Conservation (phyloP, 1,284 basidiomycete genomes). For the Acaromyces ingoldii region DNA sequence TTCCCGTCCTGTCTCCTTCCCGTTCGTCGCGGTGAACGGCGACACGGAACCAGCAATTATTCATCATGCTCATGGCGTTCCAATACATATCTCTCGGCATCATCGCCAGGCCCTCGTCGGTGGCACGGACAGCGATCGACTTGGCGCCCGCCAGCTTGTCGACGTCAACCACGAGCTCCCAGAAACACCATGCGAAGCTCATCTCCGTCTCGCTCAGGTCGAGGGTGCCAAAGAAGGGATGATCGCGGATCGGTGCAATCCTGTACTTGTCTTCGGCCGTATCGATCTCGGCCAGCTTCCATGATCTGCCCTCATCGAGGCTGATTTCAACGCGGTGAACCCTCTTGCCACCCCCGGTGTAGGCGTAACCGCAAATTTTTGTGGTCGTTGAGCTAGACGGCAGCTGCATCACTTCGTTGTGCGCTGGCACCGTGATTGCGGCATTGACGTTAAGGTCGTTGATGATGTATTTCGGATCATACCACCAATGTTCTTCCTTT, state of each 20-base stretch:
- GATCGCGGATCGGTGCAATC: conserved; percentile 42
- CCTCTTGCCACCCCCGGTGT: conserved; percentile 64
- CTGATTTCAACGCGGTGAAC: conserved; percentile 63
- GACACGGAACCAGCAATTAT: conserved; percentile 61
- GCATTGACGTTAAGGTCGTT: conserved; percentile 65
- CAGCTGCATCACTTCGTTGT: conserved; percentile 57
- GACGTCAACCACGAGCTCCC: conserved; percentile 56
- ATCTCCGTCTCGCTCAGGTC: conserved; percentile 60
- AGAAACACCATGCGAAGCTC: conserved; percentile 60
- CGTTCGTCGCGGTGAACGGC: conserved; percentile 55
- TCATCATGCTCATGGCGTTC: conserved; percentile 62
- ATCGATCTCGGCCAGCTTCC: conserved; percentile 58
- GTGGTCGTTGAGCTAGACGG: conserved; percentile 44
- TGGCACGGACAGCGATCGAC: conserved; percentile 59
- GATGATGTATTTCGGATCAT: conserved; percentile 58
- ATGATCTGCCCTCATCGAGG: conserved; percentile 60
- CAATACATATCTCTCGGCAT: conserved; percentile 59
- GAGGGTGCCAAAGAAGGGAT: conserved; percentile 52
- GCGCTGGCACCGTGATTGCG: conserved; percentile 61
- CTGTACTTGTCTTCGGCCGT: conserved; percentile 62
- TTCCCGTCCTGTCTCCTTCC: conserved; percentile 31
- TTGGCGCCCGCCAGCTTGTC: conserved; percentile 54
- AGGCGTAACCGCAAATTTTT: conserved; percentile 61
- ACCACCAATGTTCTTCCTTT: conserved; percentile 62
- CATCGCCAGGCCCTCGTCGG: conserved; percentile 59